phyloP scores from a whole-genome alignment of 2,329 filamentous ascomycete species.

The Periconia sp. region DNA sequence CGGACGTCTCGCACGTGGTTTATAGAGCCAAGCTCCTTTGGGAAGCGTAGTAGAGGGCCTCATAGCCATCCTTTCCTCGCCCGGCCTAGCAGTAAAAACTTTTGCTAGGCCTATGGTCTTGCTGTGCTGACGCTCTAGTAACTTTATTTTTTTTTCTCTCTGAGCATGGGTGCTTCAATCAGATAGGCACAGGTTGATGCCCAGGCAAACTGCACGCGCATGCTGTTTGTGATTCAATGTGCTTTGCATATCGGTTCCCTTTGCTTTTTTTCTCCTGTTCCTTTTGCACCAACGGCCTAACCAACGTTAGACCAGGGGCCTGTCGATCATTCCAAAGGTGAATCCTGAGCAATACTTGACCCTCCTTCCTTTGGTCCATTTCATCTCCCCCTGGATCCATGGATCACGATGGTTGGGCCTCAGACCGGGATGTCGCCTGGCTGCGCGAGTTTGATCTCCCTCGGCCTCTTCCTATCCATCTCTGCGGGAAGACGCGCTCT shows the following conservation, averaged over 20 bases:
- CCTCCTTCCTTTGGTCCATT: slow-evolving; percentile 7
- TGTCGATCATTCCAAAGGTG: slow-evolving; percentile 14
- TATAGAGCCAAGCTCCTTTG: neutral
- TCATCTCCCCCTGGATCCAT: neutral
- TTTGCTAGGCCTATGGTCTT: no score
- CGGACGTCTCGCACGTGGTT: neutral
- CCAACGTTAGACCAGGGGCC: slow-evolving; percentile 8
- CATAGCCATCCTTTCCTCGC: neutral
- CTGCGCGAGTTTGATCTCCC: slow-evolving; percentile 5
- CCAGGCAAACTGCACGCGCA: neutral
- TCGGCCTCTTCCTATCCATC: slow-evolving; percentile 8
- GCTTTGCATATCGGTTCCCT: no score
- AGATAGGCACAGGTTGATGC: neutral
- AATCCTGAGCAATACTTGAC: neutral
- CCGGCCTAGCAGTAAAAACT: neutral
- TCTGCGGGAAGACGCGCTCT: neutral
- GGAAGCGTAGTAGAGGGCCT: neutral
- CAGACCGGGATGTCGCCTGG: neutral
- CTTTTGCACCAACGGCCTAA: neutral
- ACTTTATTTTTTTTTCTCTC: no score
- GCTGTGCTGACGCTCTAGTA: no score
- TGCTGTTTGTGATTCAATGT: neutral
- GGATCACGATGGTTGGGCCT: neutral
- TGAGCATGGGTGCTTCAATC: neutral
- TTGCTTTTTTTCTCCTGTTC: neutral